Conservation (phyloP, 2,329 filamentous ascomycete species). For the Cyphellophora attinorum region DNA sequence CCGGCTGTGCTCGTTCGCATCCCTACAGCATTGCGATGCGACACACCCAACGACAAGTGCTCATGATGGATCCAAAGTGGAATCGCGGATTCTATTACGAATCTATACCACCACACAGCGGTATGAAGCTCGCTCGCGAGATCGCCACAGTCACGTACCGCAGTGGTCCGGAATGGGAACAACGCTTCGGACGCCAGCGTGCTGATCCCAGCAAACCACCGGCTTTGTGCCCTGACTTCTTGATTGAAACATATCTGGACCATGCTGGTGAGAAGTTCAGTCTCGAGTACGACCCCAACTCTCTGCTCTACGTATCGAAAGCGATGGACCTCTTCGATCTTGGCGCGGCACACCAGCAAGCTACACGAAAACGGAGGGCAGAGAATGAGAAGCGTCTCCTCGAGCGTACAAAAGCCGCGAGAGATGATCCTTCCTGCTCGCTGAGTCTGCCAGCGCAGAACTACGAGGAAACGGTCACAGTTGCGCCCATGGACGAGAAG, state of each 20-base stretch:
- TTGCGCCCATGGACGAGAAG: slow-evolving; percentile 24
- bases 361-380: slow-evolving; percentile 52
- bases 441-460: slow-evolving; percentile 73
- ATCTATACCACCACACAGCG: slow-evolving; percentile 74
- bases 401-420: slow-evolving; percentile 21
- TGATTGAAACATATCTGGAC: slow-evolving; percentile 96
- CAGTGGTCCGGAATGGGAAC: slow-evolving; percentile 95
- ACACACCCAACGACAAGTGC: slow-evolving; percentile 90
- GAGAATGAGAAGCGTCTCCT: slow-evolving; percentile 49
- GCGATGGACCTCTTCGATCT: slow-evolving; percentile 98
- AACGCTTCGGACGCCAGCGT: slow-evolving; percentile 76
- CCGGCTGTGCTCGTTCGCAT: slow-evolving; percentile 86
- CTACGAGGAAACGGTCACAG: slow-evolving; percentile 69
- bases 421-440: slow-evolving; percentile 52
- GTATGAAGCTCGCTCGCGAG: slow-evolving; percentile 95
- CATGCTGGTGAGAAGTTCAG: slow-evolving; percentile 98
- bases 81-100: slow-evolving; percentile 90
- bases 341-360: slow-evolving; percentile 59
- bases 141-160: slow-evolving; percentile 97
- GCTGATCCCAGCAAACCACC: slow-evolving; percentile 81
- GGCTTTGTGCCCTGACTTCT: slow-evolving; percentile 90
- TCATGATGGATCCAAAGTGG: slow-evolving; percentile 99
- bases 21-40: slow-evolving; percentile 98
- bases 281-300: slow-evolving; percentile 92
- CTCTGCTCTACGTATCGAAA: slow-evolving; percentile 90